Evolutionary conservation across 441 rosid species (phyloP).

Genomic region (Populus tomentosa): DNA sequence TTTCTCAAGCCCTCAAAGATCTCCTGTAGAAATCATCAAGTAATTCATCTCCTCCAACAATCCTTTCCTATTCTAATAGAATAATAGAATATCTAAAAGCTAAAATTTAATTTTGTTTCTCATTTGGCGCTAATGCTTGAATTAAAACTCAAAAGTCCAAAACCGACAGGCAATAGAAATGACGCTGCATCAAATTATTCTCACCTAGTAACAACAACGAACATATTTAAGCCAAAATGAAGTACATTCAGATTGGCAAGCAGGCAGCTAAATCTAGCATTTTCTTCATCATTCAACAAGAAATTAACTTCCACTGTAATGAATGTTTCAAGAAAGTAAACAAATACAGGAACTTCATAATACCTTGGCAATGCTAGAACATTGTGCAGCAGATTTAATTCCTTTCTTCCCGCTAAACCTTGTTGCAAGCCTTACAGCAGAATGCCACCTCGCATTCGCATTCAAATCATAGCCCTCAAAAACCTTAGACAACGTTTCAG

Average conservation of each 20-base stretch:
- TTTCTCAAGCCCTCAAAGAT: constrained; percentile 35
- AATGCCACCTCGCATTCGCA: constrained; percentile 58
- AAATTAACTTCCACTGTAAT: not conserved
- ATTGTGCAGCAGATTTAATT: constrained; percentile 45
- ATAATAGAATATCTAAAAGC: not conserved
- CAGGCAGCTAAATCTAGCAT: not conserved
- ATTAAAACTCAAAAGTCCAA: not conserved
- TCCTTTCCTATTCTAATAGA: not conserved
- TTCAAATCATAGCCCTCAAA: constrained; percentile 46
- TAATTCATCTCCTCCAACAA: constrained; percentile 2
- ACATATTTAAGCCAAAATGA: not conserved
- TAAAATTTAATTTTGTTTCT: not conserved
- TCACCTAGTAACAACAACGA: not conserved
- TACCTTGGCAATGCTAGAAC: constrained; percentile 62
- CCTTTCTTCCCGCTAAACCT: constrained; percentile 45
- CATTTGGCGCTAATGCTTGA: not conserved
- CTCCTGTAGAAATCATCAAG: constrained; percentile 38
- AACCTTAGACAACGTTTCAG: constrained; percentile 44
- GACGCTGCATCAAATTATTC: not conserved
- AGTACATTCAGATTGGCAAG: not conserved
- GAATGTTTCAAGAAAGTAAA: not conserved
- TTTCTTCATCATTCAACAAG: not conserved
- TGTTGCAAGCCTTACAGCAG: constrained; percentile 46
- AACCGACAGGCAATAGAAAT: not conserved
- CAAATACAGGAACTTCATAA: not conserved